Conservation (phyloP, 306 rosid genomes). For the Inga leiocalycina region DNA sequence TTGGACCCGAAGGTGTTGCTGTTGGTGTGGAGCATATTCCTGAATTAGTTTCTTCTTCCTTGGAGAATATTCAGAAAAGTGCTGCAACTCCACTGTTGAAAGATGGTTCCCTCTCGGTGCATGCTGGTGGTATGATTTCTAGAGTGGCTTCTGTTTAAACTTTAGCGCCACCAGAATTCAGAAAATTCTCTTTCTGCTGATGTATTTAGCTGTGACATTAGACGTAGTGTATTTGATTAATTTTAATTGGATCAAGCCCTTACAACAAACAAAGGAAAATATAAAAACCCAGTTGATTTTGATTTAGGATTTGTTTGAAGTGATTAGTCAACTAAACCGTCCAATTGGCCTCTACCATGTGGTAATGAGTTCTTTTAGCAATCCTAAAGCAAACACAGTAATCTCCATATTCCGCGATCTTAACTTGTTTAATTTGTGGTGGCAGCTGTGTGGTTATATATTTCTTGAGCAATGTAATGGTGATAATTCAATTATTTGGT, state of each 20-base stretch:
- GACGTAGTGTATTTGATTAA: conserved; percentile 10
- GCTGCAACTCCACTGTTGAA: conserved; percentile 75
- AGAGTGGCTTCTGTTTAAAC: conserved; percentile 22
- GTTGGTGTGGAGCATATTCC: conserved; percentile 98
- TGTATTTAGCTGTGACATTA: background rate
- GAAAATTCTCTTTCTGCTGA: background rate
- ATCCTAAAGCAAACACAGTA: background rate
- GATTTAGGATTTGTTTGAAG: conserved; percentile 6
- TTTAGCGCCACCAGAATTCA: background rate
- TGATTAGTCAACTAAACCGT: conserved; percentile 9
- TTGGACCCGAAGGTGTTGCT: conserved; percentile 82
- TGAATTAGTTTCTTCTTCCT: conserved; percentile 77
- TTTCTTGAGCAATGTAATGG: background rate
- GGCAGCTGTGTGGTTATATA: background rate
- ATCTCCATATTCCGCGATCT: background rate
- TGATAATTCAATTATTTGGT: background rate
- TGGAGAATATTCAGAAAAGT: conserved; percentile 73
- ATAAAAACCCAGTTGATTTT: background rate
- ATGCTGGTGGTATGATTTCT: conserved; percentile 72
- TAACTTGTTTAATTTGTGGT: background rate
- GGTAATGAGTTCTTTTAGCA: background rate
- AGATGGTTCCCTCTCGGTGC: conserved; percentile 83
- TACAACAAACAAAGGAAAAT: conserved; percentile 19
- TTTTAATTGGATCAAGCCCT: conserved; percentile 5
- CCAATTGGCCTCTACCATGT: background rate